Percentiles rank a stretch among this genome's conserved stretches.
These are phyloP conservation scores for Endogone sp. DNA, from an alignment of 192 early-diverging fungal genomes.

Conservation along the genomic window DNA sequence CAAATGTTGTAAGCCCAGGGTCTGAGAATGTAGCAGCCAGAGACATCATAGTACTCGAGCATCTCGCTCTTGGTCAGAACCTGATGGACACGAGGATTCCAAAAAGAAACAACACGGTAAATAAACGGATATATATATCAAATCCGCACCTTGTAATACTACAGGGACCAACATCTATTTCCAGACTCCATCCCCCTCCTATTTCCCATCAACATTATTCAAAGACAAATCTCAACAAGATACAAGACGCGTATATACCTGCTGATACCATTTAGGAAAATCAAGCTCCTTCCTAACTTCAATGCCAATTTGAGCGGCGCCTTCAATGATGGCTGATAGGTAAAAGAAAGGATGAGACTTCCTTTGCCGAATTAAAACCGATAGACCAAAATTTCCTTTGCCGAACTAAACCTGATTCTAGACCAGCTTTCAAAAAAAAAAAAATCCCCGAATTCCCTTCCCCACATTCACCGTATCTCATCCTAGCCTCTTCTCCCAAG, in stretches of 20 bases:
- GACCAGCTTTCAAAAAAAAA: background rate
- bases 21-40: conserved; percentile 98
- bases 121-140: background rate
- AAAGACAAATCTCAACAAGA: background rate
- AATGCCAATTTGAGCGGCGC: conserved; percentile 79
- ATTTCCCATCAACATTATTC: background rate
- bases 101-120: background rate
- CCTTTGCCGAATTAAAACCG: conserved; percentile 10
- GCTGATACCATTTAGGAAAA: conserved; percentile 92
- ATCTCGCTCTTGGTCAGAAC: conserved; percentile 90
- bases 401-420: no score
- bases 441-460: background rate
- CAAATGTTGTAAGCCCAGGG: conserved; percentile 95
- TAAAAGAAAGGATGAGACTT: conserved; percentile 6
- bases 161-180: background rate
- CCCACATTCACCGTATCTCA: no score
- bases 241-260: conserved; percentile 40
- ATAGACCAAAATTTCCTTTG: no score
- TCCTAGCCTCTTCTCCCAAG: no score
- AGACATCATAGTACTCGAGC: conserved; percentile 98
- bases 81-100: conserved; percentile 26
- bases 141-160: no score
- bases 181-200: background rate
- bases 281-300: conserved; percentile 84
- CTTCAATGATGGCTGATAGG: conserved; percentile 41